Conservation (phyloP, 2,329 filamentous ascomycete genomes). For the Aphanoascus verrucosus region DNA sequence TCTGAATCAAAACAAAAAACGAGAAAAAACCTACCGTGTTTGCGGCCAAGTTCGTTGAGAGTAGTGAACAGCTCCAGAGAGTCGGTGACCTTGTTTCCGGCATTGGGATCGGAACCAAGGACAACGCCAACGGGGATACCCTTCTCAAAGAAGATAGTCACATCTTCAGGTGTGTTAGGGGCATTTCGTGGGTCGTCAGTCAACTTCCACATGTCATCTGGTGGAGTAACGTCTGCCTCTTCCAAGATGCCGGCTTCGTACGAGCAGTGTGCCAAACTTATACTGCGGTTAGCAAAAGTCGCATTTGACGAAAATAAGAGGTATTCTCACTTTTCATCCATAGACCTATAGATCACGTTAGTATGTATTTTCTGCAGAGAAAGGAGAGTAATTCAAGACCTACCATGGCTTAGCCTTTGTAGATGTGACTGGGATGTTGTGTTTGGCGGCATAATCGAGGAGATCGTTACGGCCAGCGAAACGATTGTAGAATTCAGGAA, state of each 20-base stretch:
- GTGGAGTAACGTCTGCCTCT: constrained; percentile 51
- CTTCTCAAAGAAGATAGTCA: constrained; percentile 20
- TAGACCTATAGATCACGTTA: constrained; percentile 13
- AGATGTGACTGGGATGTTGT: constrained; percentile 39
- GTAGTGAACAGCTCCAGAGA: constrained; percentile 16
- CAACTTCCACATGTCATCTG: constrained; percentile 70
- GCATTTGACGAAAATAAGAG: not conserved
- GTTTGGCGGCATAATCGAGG: constrained; percentile 40
- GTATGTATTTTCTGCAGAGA: constrained; percentile 6
- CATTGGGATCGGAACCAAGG: constrained; percentile 10
- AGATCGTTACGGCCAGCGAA: constrained; percentile 42
- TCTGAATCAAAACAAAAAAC: not conserved
- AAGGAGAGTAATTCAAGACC: constrained; percentile 41
- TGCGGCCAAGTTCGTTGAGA: constrained; percentile 17
- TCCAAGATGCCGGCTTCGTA: constrained; percentile 62
- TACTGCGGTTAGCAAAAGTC: not conserved
- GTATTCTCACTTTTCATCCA: constrained; percentile 22
- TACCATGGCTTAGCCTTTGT: constrained; percentile 52
- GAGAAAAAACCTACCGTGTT: constrained; percentile 14
- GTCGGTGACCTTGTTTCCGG: constrained; percentile 13
- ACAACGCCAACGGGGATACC: constrained; percentile 18
- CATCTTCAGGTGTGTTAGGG: constrained; percentile 17
- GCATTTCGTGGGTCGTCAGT: constrained; percentile 32
- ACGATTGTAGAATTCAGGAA: constrained; percentile 39
- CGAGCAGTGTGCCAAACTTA: constrained; percentile 50